Base-by-base conservation (phyloP, 2,329 filamentous ascomycete species). In the Aureobasidium sp. region DNA sequence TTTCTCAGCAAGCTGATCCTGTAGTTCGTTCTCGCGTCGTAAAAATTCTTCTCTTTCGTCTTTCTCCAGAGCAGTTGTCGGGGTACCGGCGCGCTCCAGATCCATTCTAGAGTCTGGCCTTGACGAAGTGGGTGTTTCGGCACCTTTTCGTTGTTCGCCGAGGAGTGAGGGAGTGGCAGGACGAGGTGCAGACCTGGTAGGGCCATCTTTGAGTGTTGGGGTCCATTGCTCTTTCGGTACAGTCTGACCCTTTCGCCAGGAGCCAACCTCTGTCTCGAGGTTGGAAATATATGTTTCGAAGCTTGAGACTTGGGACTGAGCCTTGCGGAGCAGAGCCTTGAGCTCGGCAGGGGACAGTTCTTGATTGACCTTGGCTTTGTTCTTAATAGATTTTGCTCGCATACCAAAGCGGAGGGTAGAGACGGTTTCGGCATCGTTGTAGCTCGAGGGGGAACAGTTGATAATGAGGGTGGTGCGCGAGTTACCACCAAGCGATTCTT, bases 341-440 rank as follows among this genome's bases (percentile, higher is more conserved):
- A 99, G 86, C 76, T 99, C 94, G 13, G 91, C 86, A 49, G 94
- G 94, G 70, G 93, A 97, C 69, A 99, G 84, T 76, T 99, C 94
- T 49, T 93, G 92, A 73, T 99, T 99, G 83, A 99, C 89, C 87
- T 97, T 99, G 76, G 94, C 94, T 83, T 97, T 97, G 81, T 97
- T 97, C 87, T 97, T 97, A 80, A 99, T 99, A 0, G 91, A 90
- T 81, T 99, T 99, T 62, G 94, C 94, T 73, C 94, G 83, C 77
- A 94, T 95, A 79, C 94, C 94, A 72, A 97, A 99, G 49, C 92
- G 86, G 64, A 99, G 78, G 0, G 94, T 99, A 66, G 91, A 88
- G 53, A 97, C 78, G 0, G 94, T 97, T 78, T 99, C 94, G 60
- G 87, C 86, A 77, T 97, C 93, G 79, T 99, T 97, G 80, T 97